Conservation (phyloP, 371 early-diverging fungal species). For the Mucor racemosus region DNA sequence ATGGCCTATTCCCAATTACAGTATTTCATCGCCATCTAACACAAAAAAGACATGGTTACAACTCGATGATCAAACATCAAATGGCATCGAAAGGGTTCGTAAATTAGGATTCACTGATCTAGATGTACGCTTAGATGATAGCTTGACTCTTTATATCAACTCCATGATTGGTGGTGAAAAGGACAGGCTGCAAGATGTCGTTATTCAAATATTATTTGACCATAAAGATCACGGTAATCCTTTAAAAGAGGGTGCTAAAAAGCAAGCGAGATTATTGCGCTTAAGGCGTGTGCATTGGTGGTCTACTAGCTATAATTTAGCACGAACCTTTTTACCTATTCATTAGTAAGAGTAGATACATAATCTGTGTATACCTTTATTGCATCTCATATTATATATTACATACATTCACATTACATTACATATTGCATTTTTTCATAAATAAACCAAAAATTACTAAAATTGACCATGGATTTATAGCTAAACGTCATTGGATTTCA, state of each 20-base stretch:
- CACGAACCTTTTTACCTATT: neutral
- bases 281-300: conserved; percentile 21
- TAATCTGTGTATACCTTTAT: neutral
- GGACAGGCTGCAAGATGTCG: neutral
- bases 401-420: neutral
- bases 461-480: neutral
- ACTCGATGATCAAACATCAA: conserved; percentile 18
- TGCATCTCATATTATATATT: neutral
- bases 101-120: conserved; percentile 11
- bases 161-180: neutral
- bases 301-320: conserved; percentile 12
- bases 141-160: conserved; percentile 5
- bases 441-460: neutral
- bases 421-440: neutral
- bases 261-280: neutral
- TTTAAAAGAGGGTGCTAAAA: neutral
- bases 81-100: conserved; percentile 23
- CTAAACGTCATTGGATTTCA: neutral
- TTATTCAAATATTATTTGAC: conserved; percentile 1
- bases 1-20: neutral
- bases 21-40: neutral
- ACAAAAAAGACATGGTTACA: conserved; percentile 15
- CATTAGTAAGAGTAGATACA: neutral
- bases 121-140: conserved; percentile 4
- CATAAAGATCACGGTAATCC: neutral